Base-by-base conservation (phyloP, 176 grass and related monocot species). In the Melocanna baccifera region DNA sequence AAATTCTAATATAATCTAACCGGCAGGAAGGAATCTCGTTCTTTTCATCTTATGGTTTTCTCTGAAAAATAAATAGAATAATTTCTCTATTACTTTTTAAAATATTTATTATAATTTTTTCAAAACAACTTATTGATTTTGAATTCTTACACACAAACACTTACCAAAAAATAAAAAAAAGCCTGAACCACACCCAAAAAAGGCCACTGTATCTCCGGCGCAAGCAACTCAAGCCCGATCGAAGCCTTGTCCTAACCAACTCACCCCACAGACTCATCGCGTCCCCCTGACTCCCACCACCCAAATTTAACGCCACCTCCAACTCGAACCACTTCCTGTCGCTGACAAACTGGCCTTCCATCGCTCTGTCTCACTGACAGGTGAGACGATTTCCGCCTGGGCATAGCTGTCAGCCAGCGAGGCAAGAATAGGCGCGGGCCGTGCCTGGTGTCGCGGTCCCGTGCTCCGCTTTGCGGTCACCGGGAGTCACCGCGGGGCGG, bases 401-500 rank as follows among this genome's bases (percentile, higher is more conserved):
- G 43, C 11, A 45, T 0, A 45, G 11, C 43, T 45, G 80, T 75
- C 85, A 83, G 59, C 0, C 18, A 29, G 19, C 0, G 13, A 28
- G 39, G 76, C 74, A 79, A 46, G 1, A 4, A 1, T 3, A 0
- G 11, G 12, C 19, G 26, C 46, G n/a, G 75, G 9, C 2, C 18
- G 3, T 7, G 32, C 46, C 12, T 4, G 1, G 46, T 42, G 67
- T 5, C 9, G 50, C 68, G 89, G 74, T 91, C 14, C 75, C 73
- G 89, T 91, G 80, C 89, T 91, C 89, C 89, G 84, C 84, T 47
- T 69, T 74, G 74, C 59, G 75, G 67, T 79, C 84, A 86, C 83
- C 83, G 83, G 47, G 26, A 15, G 81, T 84, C 81, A 74, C 82
- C 51, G 61, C 56, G 4, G 25, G 20, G 67, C 2, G 0, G 47